Evolutionary conservation across 371 early-diverging fungal species (phyloP), one percentile per base, ranked within the genome.

Genomic region (Mucor racemosus): DNA sequence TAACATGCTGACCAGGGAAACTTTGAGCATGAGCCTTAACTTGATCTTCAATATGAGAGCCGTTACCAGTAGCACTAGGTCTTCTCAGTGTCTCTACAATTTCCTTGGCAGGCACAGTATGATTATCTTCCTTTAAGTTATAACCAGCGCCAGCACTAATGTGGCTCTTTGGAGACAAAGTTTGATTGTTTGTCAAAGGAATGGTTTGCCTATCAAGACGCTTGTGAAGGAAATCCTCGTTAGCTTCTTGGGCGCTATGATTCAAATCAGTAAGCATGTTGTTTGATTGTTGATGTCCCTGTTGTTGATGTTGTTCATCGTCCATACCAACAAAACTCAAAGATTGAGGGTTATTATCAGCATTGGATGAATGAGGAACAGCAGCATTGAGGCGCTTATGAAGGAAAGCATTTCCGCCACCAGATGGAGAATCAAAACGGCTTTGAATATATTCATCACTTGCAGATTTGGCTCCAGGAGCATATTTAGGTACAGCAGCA

Each of bases 111-210:
- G 55, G n/a, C 5, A 55, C 55, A 1, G 55, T 35, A 35, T 55
- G 55, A n/a, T 55, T 35, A n/a, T 31, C 33, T n/a, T 55, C n/a
- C 14, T 55, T 55, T 14, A 55, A 35, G 34, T 55, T 7, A n/a
- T 55, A 55, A 7, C 55, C 55, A 7, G 55, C 55, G 7, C 55
- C 55, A 35, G 35, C 55, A 35, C 55, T 35, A 8, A 55, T 55
- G 15, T 55, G 33, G 15, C 34, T 55, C 17, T 55, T 55, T 7
- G 55, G 55, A 34, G 5, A 5, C 55, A 55, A 55, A 6, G 26
- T 55, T 7, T 17, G 13, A 35, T 31, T 34, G 3, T 35, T 35
- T 14, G n/a, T n/a, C 14, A 35, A 9, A 7, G 55, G 34, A 35
- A 21, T 14, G 17, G n/a, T n/a, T n/a, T 4, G 17, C 5, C 5